Conservation (phyloP, 805 yeast genomes). For the Monosporozyma aerobia region DNA sequence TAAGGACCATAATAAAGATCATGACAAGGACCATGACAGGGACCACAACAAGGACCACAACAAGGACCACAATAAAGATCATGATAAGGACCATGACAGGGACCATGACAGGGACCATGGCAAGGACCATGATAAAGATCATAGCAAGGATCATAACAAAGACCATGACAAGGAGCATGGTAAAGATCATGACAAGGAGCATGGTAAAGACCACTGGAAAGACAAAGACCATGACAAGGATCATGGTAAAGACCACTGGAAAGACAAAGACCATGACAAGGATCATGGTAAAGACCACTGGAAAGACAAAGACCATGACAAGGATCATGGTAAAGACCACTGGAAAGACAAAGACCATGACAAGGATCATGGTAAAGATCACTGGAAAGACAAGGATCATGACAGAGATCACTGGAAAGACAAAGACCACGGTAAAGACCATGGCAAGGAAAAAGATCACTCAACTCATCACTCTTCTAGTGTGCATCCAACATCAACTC, state of each 20-base stretch:
- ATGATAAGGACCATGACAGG: background rate
- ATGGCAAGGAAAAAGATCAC: background rate
- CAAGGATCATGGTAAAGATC: background rate
- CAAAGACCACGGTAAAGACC: background rate
- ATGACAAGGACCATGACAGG: background rate
- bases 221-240: background rate
- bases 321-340: background rate
- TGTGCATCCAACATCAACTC: background rate
- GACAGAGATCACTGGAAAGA: background rate
- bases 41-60: background rate
- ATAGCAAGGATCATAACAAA: background rate
- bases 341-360: background rate
- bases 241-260: background rate
- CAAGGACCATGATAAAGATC: background rate
- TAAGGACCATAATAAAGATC: background rate
- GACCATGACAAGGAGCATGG: background rate
- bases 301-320: background rate
- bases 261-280: background rate
- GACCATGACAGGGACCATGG: background rate
- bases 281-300: background rate
- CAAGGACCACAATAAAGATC: background rate
- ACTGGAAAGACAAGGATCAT: background rate
- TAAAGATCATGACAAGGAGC: background rate
- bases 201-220: background rate
- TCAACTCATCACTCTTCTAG: conserved; percentile 1